Percentiles rank a stretch among this genome's conserved stretches.
Evolutionary conservation across 225 moss, liverwort and hornwort genomes (phyloP).

Genomic region (Ulota crispa): DNA sequence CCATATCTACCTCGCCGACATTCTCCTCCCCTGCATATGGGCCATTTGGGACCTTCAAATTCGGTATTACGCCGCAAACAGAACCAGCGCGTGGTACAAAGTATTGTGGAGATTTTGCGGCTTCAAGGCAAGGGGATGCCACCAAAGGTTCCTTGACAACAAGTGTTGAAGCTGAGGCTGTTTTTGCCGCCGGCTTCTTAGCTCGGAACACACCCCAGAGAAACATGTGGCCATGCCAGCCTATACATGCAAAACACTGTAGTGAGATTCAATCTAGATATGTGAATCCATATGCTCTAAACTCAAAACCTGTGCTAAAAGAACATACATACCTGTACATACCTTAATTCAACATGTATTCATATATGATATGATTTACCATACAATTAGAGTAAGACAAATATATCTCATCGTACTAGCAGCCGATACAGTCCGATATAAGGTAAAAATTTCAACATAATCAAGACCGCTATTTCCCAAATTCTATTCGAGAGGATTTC

Average conservation of each 20-base stretch:
- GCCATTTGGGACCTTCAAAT: conserved; percentile 9
- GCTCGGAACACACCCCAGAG: conserved; percentile 99
- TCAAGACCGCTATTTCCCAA: not conserved
- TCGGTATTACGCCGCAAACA: conserved; percentile 8
- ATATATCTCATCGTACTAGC: not conserved
- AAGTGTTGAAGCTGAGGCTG: conserved; percentile 19
- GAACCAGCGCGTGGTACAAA: conserved; percentile 13
- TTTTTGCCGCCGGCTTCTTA: conserved; percentile 45
- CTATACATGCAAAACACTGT: conserved; percentile 46
- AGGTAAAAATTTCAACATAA: not conserved
- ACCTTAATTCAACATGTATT: not conserved
- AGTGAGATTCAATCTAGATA: conserved; percentile 17
- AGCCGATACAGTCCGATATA: not conserved
- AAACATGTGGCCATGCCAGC: conserved; percentile 80
- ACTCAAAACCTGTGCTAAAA: not conserved
- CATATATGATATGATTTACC: not conserved
- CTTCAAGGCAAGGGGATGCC: conserved; percentile 29
- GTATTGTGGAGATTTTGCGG: conserved; percentile 20
- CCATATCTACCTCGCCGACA: conserved; percentile 78
- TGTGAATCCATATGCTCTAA: not conserved
- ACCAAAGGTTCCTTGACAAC: conserved; percentile 32
- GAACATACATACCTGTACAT: not conserved
- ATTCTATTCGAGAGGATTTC: not conserved
- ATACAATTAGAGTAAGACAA: not conserved
- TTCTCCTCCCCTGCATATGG: conserved; percentile 33